Evolutionary conservation across 306 rosid species (phyloP), one percentile per base, ranked within the genome.

Genomic region (Vigna radiata): DNA sequence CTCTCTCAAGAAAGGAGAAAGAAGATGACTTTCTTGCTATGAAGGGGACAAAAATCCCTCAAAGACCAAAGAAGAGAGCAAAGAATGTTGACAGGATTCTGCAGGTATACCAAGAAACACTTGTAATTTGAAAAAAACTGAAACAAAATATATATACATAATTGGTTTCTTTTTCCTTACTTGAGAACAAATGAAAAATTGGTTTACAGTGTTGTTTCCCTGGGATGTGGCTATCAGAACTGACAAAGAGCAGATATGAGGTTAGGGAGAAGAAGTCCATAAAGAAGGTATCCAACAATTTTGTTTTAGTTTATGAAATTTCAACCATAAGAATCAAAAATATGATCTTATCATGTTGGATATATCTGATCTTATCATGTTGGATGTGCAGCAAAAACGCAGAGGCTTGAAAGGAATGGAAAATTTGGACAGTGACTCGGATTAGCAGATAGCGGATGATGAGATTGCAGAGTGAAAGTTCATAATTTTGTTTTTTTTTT

Each of bases 41-140:
- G 95, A 91, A 91, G 71, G 97, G 97, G 53, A 82, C 90, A 12
- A 91, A 91, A 83, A 90, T 84, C 7, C 87, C 95, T 31, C 95
- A 91, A 68, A 86, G 97, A 68, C 95, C 97, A 60, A 91, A 91
- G 87, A 91, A 90, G 37, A 86, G 97, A 79, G 89, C 97, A 72
- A 91, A 91, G 86, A 86, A 85, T 48, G 12, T 90, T 54, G 92
- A 90, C 46, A 86, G 86, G 81, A 74, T 81, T 46, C 88, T 90
- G 0, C 92, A 90, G 90, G 95, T 90, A 83, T 44, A 23, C 37
- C 47, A 14, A 66, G 16, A 54, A 55, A 33, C 7, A 31, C 17
- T 58, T 25, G 17, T 33, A 25, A 58, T 58, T 4, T 58, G 25
- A 41, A 14, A 18, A 18, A 61, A 29, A 29, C 7, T 1, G 44